These are phyloP conservation scores for Adansonia rubrostipa DNA, from an alignment of 441 rosid species.

Conservation along the genomic window DNA sequence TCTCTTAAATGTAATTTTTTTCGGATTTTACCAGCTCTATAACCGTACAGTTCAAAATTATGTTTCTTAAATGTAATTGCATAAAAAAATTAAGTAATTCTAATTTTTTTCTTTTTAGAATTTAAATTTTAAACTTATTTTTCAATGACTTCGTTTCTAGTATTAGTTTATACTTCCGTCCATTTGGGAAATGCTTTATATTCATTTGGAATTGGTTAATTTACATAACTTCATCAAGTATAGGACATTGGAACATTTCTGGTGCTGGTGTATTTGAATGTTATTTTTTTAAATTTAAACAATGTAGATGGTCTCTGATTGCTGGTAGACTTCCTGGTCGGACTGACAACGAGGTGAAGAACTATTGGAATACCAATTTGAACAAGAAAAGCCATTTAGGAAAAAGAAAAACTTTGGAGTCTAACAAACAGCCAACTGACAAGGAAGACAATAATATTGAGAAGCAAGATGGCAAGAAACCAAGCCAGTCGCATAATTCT, in stretches of 20 bases:
- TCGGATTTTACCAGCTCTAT: background rate
- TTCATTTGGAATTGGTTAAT: background rate
- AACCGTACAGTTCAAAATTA: background rate
- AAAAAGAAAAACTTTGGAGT: conserved; percentile 45
- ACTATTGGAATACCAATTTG: conserved; percentile 75
- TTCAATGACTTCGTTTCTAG: background rate
- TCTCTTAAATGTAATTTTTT: background rate
- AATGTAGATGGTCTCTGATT: conserved; percentile 60
- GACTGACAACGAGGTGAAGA: conserved; percentile 70
- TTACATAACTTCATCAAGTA: too few species aligned
- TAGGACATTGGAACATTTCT: too few species aligned
- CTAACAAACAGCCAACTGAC: conserved; percentile 12
- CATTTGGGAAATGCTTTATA: background rate
- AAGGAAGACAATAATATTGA: background rate
- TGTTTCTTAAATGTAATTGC: too few species aligned
- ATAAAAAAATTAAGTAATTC: too few species aligned
- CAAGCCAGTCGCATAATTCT: background rate
- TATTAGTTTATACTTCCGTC: background rate
- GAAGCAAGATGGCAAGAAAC: conserved; percentile 23
- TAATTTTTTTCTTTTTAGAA: too few species aligned
- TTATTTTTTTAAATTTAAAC: background rate
- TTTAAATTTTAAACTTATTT: too few species aligned
- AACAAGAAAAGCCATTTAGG: conserved; percentile 49
- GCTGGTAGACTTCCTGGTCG: conserved; percentile 76
- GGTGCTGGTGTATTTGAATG: background rate